Base-by-base conservation (phyloP, 192 early-diverging fungal genomes). In the Gorgonomyces haynaldii region DNA sequence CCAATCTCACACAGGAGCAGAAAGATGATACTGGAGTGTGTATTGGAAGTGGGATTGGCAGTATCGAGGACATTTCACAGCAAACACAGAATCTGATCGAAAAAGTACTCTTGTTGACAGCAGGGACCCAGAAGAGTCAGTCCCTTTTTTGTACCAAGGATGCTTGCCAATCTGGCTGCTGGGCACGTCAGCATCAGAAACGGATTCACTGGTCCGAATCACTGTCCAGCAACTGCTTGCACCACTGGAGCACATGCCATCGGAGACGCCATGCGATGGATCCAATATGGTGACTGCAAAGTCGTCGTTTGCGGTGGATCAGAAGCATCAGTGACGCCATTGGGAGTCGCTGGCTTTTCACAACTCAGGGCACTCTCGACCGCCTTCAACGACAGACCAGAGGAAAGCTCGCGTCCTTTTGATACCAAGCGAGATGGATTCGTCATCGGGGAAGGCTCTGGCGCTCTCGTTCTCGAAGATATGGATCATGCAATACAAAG, bases 241-340 rank as follows among this genome's bases (percentile, higher is more conserved):
- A 87, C 94, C 1, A 94, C 94, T 3, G 94, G 94, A 3, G 89
- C 91, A 1, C 91, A 97, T 57, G 73, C 94, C 0, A 79, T 97
- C 23, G 94, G 91, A 19, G 94, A 97, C 50, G 94, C 94, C 0
- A 80, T 81, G 71, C 72, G 94, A 23, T 93, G 91, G 54, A 97
- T 97, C 53, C 72, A 80, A 35, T 87, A 69, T 49, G 88, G 85
- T 23, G 94, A 97, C 44, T 89, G 89, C 4, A 88, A 94, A 61
- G 89, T 97, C 3, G 92, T 97, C 85, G 61, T 97, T 8, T 90
- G 90, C 1, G 94, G 94, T 23, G 91, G 86, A 7, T 62, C 86
- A 1, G 94, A 97, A 59, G 75, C 91, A 1, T 72, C 81, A 31
- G 65, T 95, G 25, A 79, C 86, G 38, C 89, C 88, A 10, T 69